Evolutionary conservation across 306 rosid genomes (phyloP), one percentile per base, ranked within the genome.

Genomic region (Dalbergia oliveri): DNA sequence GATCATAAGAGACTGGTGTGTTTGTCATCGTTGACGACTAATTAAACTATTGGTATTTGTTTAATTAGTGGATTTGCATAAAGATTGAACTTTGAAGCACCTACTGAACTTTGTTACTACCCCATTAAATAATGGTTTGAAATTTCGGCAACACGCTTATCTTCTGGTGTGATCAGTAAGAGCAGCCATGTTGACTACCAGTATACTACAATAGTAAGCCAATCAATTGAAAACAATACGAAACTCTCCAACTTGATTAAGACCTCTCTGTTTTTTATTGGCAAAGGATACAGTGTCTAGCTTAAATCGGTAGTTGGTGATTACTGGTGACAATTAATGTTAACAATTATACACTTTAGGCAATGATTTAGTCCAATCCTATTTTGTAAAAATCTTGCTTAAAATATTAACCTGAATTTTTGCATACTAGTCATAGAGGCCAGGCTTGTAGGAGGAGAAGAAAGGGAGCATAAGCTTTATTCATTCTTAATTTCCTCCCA

Each of bases 61-160:
- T 58, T 18, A 18, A 72, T 56, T 79, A 58, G 45, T 10, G 18
- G 6, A 11, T 53, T 45, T 59, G 70, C 18, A 34, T 43, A 59
- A 56, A 59, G 82, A 79, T 37, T 35, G 54, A 10, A 71, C 23
- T 14, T 35, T 35, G 39, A 37, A 37, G 41, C 0, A 37, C 5
- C 41, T 37, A 4, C 3, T 26, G 31, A 26, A 1, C 41, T 21
- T 21, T 21, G 23, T 21, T 21, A 21, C 23, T 21, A 1, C 23
- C 1, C 23, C 23, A 21, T 66, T 75, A 65, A 50, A 53, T 31
- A 62, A 21, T 33, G 53, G 56, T 57, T 87, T 72, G 78, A 83
- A 66, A 78, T 31, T 87, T 87, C 15, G 72, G 67, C 86, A 54
- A 33, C 67, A 41, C 6, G 9, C 50, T 72, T 41, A 56, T 21